Base-by-base conservation (phyloP, 495 filamentous ascomycete species). In the Xylaria curta region DNA sequence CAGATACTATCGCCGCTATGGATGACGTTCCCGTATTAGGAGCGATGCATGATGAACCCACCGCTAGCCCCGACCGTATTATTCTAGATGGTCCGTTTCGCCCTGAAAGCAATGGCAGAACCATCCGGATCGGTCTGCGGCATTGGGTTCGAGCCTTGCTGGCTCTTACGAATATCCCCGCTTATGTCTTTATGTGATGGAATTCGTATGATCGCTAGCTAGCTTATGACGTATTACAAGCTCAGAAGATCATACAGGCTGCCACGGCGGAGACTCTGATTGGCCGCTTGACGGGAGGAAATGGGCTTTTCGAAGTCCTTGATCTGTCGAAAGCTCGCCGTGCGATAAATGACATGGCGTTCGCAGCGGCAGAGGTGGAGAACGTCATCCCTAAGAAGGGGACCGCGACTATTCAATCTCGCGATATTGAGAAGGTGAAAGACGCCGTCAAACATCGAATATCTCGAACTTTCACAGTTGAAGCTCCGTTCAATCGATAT, bases 81-180 rank as follows among this genome's bases (percentile, higher is more conserved):
- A 15, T 56, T 56, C 51, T 56, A 24, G 51, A 56, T 56, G 24
- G 24, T 56, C 3, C 31, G 51, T 56, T 56, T 56, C 51, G 51
- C 51, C 21, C 51, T 56, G 9, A 56, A 56, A 9, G 51, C 51
- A 56, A 56, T 56, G 51, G 21, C 51, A 28, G 51, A 56, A 21
- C 51, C 51, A 56, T 56, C 51, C 26, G 51, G 51, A 56, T 31
- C 51, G 10, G 21, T 56, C 21, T 56, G 51, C 13, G 21, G 51
- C 51, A 24, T 56, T 56, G 24, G 51, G 1, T 56, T 28, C 4
- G 51, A 56, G 51, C 51, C 51, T 28, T 10, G 4, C 51, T 56
- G 51, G 51, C 51, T 56, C 51, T 28, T 56, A 12, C n/a, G 51
- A 15, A 54, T 54, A 1, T 54, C 51, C 6, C 51, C 51, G 51